Evolutionary conservation across 495 filamentous ascomycete species (phyloP), one percentile per base, ranked within the genome.

Genomic region (Penicillium cataractarum): DNA sequence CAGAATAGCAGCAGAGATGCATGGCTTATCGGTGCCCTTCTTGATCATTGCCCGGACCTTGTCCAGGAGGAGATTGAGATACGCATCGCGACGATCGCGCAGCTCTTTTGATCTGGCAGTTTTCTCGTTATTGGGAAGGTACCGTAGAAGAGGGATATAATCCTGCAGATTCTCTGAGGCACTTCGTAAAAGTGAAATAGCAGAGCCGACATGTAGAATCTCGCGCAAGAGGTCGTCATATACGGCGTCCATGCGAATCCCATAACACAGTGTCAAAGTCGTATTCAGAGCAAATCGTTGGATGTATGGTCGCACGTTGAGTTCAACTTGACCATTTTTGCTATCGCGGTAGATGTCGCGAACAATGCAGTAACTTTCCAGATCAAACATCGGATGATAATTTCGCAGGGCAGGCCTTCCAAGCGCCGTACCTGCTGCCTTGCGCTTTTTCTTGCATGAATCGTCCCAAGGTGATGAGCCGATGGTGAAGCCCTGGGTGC

Each of bases 101-200:
- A 83, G 66, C 12, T 81, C 75, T 56, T 81, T 81, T 4, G 74
- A 74, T 0, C 80, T 72, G 0, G 75, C 66, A n/a, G 58, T 82
- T 59, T 83, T 83, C 63, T 82, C 71, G 46, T 83, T 84, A 31
- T 78, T 79, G 1, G 80, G 80, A 1, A 81, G 27, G 44, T 81
- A 83, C 9, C 82, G 71, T 9, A 84, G 62, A 0, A 73, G 39
- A 0, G 82, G 81, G 12, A 84, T 72, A 50, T 83, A 84, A 52
- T 84, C 82, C 56, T 84, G 82, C 24, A 77, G 71, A 57, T 84
- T 84, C 60, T 83, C 80, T 0, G 77, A 78, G 5, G 81, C 77
- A 58, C 76, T 80, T 8, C 81, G 79, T 1, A 84, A 69, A 2
- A 83, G 70, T 2, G 75, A 79, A 7, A 83, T 83, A 2, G 78